These are phyloP conservation scores for Sarocladium brachiariae DNA, from an alignment of 2,329 filamentous ascomycete species.

Conservation along the genomic window DNA sequence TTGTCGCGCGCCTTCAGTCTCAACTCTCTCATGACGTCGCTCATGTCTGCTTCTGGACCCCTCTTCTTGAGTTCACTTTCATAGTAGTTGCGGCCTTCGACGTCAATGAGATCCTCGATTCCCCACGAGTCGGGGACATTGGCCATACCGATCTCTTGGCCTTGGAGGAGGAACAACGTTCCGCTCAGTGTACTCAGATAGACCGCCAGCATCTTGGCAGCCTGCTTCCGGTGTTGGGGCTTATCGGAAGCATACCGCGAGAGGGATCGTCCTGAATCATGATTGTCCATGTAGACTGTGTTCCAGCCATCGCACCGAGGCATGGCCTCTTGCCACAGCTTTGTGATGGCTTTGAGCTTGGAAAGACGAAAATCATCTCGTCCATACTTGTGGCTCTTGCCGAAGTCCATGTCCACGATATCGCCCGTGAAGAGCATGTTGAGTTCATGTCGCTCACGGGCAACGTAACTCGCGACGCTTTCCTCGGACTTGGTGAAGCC, in stretches of 20 bases:
- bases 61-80: not conserved
- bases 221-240: not conserved
- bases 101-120: conserved; percentile 35
- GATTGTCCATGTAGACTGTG: conserved; percentile 56
- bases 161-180: conserved; percentile 42
- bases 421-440: conserved; percentile 60
- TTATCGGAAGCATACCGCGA: conserved; percentile 30
- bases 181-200: conserved; percentile 33
- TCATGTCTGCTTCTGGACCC: not conserved
- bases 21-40: conserved; percentile 33
- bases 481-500: conserved; percentile 46
- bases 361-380: conserved; percentile 18
- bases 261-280: conserved; percentile 52
- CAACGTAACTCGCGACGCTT: conserved; percentile 49
- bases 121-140: conserved; percentile 36
- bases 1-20: conserved; percentile 24
- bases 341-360: conserved; percentile 21
- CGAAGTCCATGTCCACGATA: conserved; percentile 49
- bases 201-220: conserved; percentile 40
- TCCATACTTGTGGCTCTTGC: conserved; percentile 13
- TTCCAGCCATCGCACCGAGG: conserved; percentile 48
- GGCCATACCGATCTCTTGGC: conserved; percentile 45
- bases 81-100: conserved; percentile 34
- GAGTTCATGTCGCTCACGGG: conserved; percentile 42
- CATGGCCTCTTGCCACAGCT: not conserved